A percentile compares a stretch with the other conserved stretches of the same genome.
These are phyloP conservation scores for Melastoma malabathricum DNA, from an alignment of 345 rosid species.

Conservation along the genomic window DNA sequence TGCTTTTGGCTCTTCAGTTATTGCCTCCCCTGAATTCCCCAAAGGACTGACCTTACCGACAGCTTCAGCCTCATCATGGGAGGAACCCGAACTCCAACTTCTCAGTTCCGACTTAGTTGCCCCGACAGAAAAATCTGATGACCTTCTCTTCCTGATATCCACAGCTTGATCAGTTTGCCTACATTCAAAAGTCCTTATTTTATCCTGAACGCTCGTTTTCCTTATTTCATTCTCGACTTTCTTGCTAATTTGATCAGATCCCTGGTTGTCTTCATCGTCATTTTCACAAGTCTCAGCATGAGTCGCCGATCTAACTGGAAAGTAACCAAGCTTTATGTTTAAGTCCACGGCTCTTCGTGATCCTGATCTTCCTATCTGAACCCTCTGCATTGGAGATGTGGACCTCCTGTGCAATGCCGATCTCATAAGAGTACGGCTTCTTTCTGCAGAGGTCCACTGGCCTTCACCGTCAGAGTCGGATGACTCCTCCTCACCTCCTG, in stretches of 20 bases:
- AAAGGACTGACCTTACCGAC: conserved; percentile 16
- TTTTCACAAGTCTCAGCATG: conserved; percentile 15
- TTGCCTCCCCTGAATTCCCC: conserved; percentile 10
- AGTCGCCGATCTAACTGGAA: conserved; percentile 33
- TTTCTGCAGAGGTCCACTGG: conserved; percentile 23
- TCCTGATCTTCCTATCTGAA: conserved; percentile 49
- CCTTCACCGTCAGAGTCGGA: conserved; percentile 22
- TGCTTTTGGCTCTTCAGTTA: conserved; percentile 12
- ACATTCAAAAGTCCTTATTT: conserved; percentile 45
- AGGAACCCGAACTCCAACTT: conserved; percentile 53
- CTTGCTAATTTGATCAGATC: conserved; percentile 21
- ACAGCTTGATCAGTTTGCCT: conserved; percentile 34
- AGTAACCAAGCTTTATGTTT: conserved; percentile 35
- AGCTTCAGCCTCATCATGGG: conserved; percentile 18
- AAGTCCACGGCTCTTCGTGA: conserved; percentile 39
- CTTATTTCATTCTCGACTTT: conserved; percentile 24
- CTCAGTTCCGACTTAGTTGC: conserved; percentile 40
- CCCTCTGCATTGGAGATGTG: conserved; percentile 63
- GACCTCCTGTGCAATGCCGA: conserved; percentile 49
- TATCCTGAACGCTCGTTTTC: conserved; percentile 54
- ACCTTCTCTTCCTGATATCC: conserved; percentile 24
- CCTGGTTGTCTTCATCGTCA: conserved; percentile 26
- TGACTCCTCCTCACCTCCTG: conserved; percentile 35
- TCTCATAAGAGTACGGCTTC: conserved; percentile 36
- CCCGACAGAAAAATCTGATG: conserved; percentile 13